Base-by-base conservation (phyloP, 345 rosid species). In the Lepidium aucheri region DNA sequence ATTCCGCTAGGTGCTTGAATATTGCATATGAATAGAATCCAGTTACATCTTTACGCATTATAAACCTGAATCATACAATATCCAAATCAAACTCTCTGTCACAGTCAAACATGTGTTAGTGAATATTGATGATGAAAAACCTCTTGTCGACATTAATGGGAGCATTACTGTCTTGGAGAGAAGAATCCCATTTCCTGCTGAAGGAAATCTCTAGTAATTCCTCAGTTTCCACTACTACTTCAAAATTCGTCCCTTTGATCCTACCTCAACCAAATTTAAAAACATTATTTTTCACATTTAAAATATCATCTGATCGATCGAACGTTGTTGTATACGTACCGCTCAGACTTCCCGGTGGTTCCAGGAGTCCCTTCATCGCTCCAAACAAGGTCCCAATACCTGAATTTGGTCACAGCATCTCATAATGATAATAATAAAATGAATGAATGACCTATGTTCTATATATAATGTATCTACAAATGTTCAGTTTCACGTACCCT, bases 1-100 rank as follows among this genome's bases (percentile, higher is more conserved):
- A 91, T 40, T 90, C 91, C 26, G 60, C 59, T 20, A 82, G 44
- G 78, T 90, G 90, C 62, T 90, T 90, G 18, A 78, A 90, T 49
- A 90, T 84, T 51, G 87, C 88, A 30, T 90, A 88, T 16, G 90
- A 74, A 80, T 90, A 90, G 74, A 90, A 86, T 16, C 97, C 97
- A n/a, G 78, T 78, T 7, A 82, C 80, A 63, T 78, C 53, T 28
- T 84, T 78, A 60, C 86, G 95, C 87, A 90, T 79, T 32, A 88
- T 66, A 61, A 79, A 88, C 84, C 97, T 87, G 74, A 18, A 32
- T 24, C 6, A 53, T 46, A 14, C 76, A 75, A 65, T 50, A 41
- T 14, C 32, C 57, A 33, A 62, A 56, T 67, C 58, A 67, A 24
- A 15, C 10, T 47, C 26, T 57, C 4, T 32, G 16, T 41, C 13